Evolutionary conservation across 2,329 filamentous ascomycete species (phyloP), one percentile per base, ranked within the genome.

Genomic region (Neocatenulostroma microsporum): DNA sequence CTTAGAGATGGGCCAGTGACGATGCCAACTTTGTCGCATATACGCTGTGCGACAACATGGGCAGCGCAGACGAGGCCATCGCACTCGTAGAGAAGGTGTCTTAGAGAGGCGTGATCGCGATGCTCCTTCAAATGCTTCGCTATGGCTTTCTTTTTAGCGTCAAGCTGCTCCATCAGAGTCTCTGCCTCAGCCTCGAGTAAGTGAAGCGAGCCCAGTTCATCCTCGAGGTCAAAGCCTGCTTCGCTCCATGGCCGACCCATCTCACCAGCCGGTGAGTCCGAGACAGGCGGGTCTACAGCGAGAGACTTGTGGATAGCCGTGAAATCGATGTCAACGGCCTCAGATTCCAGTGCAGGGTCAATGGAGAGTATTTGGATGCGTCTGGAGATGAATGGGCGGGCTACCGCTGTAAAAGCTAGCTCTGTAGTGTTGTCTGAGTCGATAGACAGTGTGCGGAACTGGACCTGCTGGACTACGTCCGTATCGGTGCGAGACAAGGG

Each of bases 31-130:
- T 53, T 56, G 36, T 56, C 54, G 36, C 53, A 56, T 6, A 58
- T 47, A 6, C 51, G 47, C 31, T 54, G 51, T 1, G 54, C 49
- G 14, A 58, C 42, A 14, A 62, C 57, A 40, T 62, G 60, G 32
- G 67, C 43, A 30, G 65, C 55, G 42, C 66, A 69, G 14, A 57
- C 48, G 33, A 69, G 44, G 39, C 58, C 60, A 40, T 67, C 59
- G 44, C 67, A 70, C 30, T 64, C 50, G 38, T 57, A 48, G 10
- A 68, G 45, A 13, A 67, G 58, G 24, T 64, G 53, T 13, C 54
- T 55, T 9, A 68, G 51, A n/a, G 46, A 51, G 26, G 63, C 58
- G 12, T 56, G 48, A 14, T 57, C 49, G 9, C 63, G 57, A 14
- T 68, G 55, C 24, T 58, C 49, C 30, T 57, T 47, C 10, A 61